A percentile compares a stretch with the other conserved stretches of the same genome.
These are phyloP conservation scores for Pseudogymnoascus sp. DNA, from an alignment of 2,329 filamentous ascomycete genomes.

Conservation along the genomic window DNA sequence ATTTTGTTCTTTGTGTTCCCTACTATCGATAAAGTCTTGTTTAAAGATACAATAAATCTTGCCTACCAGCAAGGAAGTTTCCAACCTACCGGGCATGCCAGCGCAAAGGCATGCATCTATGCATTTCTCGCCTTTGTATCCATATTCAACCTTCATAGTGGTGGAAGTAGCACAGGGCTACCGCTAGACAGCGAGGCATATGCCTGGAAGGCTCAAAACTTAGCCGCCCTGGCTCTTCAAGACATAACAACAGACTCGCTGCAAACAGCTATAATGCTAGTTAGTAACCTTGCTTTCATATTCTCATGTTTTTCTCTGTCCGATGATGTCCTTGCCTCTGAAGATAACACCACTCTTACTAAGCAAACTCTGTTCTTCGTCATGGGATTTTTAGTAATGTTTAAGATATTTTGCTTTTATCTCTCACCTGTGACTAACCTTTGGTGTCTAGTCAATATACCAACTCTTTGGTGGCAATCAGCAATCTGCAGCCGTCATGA, in stretches of 20 bases:
- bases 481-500: neutral
- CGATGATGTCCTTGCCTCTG: neutral
- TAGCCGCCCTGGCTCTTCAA: constrained; percentile 39
- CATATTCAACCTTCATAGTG: constrained; percentile 19
- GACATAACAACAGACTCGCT: constrained; percentile 38
- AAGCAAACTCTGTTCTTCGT: neutral
- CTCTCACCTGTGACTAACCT: neutral
- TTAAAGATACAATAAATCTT: constrained; percentile 37
- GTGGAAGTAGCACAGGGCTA: constrained; percentile 11
- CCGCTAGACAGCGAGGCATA: constrained; percentile 36
- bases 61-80: constrained; percentile 35
- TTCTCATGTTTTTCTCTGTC: neutral
- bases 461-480: neutral
- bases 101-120: constrained; percentile 42
- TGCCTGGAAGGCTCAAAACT: constrained; percentile 35
- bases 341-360: neutral
- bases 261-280: constrained; percentile 43
- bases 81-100: constrained; percentile 25
- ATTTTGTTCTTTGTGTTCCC: constrained; percentile 34
- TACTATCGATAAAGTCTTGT: constrained; percentile 41
- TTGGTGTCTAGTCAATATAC: neutral
- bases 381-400: neutral
- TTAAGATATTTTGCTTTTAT: neutral
- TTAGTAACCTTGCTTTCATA: constrained; percentile 27
- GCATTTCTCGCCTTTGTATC: constrained; percentile 40